Evolutionary conservation across 257 asterid genomes (phyloP), one percentile per base, ranked within the genome.

Genomic region (Phtheirospermum japonicum): DNA sequence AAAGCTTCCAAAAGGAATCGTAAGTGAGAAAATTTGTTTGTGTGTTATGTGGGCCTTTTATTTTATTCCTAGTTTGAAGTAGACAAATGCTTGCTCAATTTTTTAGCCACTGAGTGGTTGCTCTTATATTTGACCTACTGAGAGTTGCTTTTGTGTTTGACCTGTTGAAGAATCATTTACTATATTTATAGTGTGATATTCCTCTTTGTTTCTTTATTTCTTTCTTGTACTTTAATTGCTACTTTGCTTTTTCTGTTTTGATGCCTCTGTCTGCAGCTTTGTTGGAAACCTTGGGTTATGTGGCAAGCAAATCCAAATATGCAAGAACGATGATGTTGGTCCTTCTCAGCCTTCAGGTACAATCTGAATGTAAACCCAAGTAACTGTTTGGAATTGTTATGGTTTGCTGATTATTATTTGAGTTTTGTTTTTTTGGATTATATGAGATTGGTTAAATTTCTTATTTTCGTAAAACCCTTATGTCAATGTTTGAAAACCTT

Each of bases 251-350:
- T 42, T 49, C 23, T 48, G 36, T 50, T 67, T 48, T 72, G 57
- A 46, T 63, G 64, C 52, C 69, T 73, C 64, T 67, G 69, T 50
- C 59, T 61, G 78, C 86, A 88, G 96, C 64, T 88, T 82, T 69
- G 74, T 82, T 54, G 96, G 96, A 53, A 88, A 88, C 72, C 95
- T 86, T 66, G 88, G 74, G 37, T 74, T 88, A 80, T 88, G 96
- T 71, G 96, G 96, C 65, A 63, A 72, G 74, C 96, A 88, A 83
- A 69, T 79, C 16, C 73, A 64, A 68, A 56, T 65, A 61, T 88
- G 95, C 79, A 83, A 73, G 64, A 50, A 37, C 17, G 55, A 20
- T 68, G 78, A 62, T 51, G 69, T 75, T 62, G 87, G 73, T 60
- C 37, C 83, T 73, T 54, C 85, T 14, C 80, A 59, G 46, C 73